These are phyloP conservation scores for Fomes fomentarius DNA, from an alignment of 1,284 basidiomycete genomes.

Conservation along the genomic window DNA sequence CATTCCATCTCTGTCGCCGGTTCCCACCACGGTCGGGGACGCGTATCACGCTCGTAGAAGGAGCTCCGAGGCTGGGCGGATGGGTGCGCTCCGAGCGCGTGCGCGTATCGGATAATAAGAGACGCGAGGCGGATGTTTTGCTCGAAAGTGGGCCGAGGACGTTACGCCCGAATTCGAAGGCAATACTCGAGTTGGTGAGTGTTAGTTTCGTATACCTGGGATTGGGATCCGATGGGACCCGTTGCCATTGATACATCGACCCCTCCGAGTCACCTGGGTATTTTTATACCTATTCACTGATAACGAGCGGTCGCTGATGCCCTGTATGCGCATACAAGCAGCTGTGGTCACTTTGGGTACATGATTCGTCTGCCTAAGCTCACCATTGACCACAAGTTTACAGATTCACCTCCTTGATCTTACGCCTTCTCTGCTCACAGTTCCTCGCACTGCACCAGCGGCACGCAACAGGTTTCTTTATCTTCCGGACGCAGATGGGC, in stretches of 20 bases:
- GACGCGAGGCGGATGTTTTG: constrained; percentile 47
- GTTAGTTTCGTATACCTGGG: too few relatives aligned
- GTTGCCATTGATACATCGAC: not conserved
- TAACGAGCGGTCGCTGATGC: too few relatives aligned
- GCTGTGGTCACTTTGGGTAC: too few relatives aligned
- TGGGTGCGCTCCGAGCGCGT: constrained; percentile 78
- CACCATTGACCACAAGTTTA: too few relatives aligned
- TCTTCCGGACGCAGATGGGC: constrained; percentile 52
- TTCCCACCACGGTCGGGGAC: constrained; percentile 50
- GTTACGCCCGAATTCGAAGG: constrained; percentile 72
- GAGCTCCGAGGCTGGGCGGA: constrained; percentile 70
- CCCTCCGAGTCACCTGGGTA: too few relatives aligned
- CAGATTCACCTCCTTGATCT: constrained; percentile 35
- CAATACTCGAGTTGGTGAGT: constrained; percentile 82
- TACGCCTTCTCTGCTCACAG: constrained; percentile 58
- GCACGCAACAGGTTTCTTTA: constrained; percentile 79
- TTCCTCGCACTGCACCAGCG: constrained; percentile 67
- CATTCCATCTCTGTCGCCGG: constrained; percentile 74
- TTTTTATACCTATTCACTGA: too few relatives aligned
- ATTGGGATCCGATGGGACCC: too few relatives aligned
- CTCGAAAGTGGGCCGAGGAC: constrained; percentile 87
- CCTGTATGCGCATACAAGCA: too few relatives aligned
- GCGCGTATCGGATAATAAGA: constrained; percentile 41
- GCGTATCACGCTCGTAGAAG: constrained; percentile 74
- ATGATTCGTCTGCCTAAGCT: too few relatives aligned